phyloP scores from a whole-genome alignment of 2,329 filamentous ascomycete species.

The Chalara sp. region DNA sequence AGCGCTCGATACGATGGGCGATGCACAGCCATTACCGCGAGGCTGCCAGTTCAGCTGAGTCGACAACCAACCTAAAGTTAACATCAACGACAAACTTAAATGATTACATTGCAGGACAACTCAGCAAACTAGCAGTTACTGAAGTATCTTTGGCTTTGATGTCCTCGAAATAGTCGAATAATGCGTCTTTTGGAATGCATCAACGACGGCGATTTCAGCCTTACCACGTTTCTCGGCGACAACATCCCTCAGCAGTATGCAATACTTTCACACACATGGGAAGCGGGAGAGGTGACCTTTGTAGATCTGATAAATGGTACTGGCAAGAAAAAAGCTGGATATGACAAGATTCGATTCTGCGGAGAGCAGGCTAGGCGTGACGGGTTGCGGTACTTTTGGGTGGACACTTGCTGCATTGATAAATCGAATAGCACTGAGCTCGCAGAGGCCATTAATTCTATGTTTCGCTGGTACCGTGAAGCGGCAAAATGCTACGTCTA shows the following conservation, averaged over 20 bases:
- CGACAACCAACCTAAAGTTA: too few relatives aligned
- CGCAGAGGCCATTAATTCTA: background rate
- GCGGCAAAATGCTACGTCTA: too few relatives aligned
- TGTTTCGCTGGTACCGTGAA: too few relatives aligned
- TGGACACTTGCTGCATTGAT: background rate
- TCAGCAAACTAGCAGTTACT: too few relatives aligned
- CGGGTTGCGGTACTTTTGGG: background rate
- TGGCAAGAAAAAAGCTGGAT: background rate
- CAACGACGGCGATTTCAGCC: constrained; percentile 9
- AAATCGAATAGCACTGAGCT: background rate
- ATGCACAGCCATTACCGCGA: too few relatives aligned
- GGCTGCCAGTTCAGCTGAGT: too few relatives aligned
- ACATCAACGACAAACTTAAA: too few relatives aligned
- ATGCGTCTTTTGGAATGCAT: constrained; percentile 12
- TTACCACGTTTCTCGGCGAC: background rate
- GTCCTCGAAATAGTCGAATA: background rate
- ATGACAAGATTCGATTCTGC: background rate
- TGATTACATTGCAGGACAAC: too few relatives aligned
- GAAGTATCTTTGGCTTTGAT: too few relatives aligned
- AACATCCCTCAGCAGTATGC: constrained; percentile 3
- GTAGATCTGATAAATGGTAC: background rate
- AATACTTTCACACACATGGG: constrained; percentile 6
- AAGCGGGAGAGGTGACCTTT: constrained; percentile 2
- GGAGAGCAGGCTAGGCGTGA: background rate
- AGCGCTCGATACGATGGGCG: too few relatives aligned